phyloP scores from a whole-genome alignment of 1,139 yeast genomes.

The Geotrichum candidum region DNA sequence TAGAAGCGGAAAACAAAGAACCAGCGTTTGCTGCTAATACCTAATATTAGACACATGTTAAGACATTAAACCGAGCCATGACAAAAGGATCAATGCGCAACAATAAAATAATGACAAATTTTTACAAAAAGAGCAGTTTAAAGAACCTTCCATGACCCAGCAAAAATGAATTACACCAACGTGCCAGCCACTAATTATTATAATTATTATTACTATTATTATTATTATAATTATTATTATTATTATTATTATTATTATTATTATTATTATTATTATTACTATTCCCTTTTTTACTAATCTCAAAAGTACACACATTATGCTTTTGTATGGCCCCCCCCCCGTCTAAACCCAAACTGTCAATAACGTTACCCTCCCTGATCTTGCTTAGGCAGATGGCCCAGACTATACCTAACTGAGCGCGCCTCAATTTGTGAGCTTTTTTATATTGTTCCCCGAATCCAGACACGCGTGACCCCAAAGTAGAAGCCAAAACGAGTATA shows the following conservation, averaged over 20 bases:
- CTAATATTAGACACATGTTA: too few relatives aligned
- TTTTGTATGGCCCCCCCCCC: too few relatives aligned
- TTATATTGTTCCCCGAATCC: neutral
- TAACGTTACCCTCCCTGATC: neutral
- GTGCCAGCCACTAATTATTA: neutral
- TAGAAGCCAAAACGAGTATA: neutral
- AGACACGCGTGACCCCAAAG: neutral
- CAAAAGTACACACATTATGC: neutral
- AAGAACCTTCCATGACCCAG: neutral
- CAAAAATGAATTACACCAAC: neutral
- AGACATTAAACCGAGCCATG: too few relatives aligned
- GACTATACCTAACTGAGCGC: neutral
- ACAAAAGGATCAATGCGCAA: neutral
- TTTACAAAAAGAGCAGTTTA: neutral
- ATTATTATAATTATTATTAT: too few relatives aligned
- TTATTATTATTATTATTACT: too few relatives aligned
- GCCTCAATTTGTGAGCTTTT: neutral
- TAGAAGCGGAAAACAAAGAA: too few relatives aligned
- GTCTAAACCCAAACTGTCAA: neutral
- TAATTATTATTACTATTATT: too few relatives aligned
- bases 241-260: too few relatives aligned
- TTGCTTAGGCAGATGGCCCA: neutral
- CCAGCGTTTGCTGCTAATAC: too few relatives aligned
- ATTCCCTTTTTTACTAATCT: neutral
- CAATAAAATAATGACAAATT: neutral